Evolutionary conservation across 495 filamentous ascomycete genomes (phyloP), one percentile per base, ranked within the genome.

Genomic region (Aspergillus ellipticus): DNA sequence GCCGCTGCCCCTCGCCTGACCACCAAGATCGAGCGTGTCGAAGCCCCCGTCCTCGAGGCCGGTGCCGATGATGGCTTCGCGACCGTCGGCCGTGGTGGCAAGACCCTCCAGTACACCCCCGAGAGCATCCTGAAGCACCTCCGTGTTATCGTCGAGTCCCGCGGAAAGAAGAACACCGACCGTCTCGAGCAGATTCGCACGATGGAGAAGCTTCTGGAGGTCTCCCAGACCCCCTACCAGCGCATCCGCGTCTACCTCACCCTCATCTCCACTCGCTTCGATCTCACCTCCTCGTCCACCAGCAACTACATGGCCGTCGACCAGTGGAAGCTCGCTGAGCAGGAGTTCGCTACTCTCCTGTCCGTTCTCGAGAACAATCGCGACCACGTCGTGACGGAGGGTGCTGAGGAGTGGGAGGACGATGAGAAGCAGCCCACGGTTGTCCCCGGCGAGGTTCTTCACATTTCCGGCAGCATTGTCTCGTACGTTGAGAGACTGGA

Each of bases 71-170:
- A 92, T 62, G 94, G 91, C 42, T 97, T 96, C 64, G 80, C 84
- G 13, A 89, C 86, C 9, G 91, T 97, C 52, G 90, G 88, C 57
- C 86, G 88, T 68, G 88, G 90, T 64, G 95, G 94, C 48, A 89
- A 88, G 66, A 85, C 87, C 41, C 77, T 96, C 41, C 84, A 86
- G 62, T 97, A 93, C 70, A 97, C 94, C 31, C 88, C 94, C 6
- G 94, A 99, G 78, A 96, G 91, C 72, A 99, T 99, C 63, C 85
- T 97, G 69, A 97, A 97, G 80, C 90, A 97, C 72, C 83, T 99
- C 33, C 83, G 90, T 39, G 82, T 86, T 41, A 97, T 99, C 64
- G 80, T 97, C 56, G 94, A 97, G 77, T 92, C 93, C 21, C 82
- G 94, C 73, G 94, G 94, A 69, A 92, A 96, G 81, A 99, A 97